phyloP scores from a whole-genome alignment of 306 rosid species.

The Malus sieversii region DNA sequence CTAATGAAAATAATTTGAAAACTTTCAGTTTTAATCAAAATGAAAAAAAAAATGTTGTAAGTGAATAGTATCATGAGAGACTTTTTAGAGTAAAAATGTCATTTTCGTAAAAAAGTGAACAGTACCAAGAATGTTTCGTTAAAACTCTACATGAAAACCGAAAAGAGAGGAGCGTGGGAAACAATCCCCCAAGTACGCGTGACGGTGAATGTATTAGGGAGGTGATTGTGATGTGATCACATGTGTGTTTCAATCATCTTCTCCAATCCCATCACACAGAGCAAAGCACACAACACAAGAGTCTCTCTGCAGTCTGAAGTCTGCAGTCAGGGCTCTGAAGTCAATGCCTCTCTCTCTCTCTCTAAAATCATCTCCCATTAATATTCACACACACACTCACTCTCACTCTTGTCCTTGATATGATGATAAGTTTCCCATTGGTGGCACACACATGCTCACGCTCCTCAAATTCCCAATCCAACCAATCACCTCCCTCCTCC shows the following conservation, averaged over 20 bases:
- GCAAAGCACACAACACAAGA: constrained; percentile 6
- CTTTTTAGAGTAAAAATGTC: too few species aligned
- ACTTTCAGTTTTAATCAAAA: too few species aligned
- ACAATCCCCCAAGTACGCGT: background rate
- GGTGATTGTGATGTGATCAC: background rate
- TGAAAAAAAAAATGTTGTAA: too few species aligned
- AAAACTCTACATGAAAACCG: too few species aligned
- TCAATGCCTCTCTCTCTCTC: constrained; percentile 29
- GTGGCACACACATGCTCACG: constrained; percentile 25
- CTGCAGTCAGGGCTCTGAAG: constrained; percentile 33
- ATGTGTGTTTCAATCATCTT: constrained; percentile 18
- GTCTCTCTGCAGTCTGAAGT: constrained; percentile 16
- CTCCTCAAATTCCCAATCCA: constrained; percentile 24
- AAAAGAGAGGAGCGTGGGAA: background rate
- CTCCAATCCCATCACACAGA: constrained; percentile 35
- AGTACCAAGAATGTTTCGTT: fast-evolving
- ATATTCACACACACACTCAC: background rate
- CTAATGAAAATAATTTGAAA: too few species aligned
- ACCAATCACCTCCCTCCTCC: constrained; percentile 20
- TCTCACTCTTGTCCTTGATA: background rate
- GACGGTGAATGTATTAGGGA: background rate
- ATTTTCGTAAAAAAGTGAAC: too few species aligned
- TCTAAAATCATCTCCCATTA: background rate
- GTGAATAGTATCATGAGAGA: too few species aligned
- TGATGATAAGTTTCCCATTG: constrained; percentile 19